Base-by-base conservation (phyloP, 768 basidiomycete genomes). In the Mycena belliarum region DNA sequence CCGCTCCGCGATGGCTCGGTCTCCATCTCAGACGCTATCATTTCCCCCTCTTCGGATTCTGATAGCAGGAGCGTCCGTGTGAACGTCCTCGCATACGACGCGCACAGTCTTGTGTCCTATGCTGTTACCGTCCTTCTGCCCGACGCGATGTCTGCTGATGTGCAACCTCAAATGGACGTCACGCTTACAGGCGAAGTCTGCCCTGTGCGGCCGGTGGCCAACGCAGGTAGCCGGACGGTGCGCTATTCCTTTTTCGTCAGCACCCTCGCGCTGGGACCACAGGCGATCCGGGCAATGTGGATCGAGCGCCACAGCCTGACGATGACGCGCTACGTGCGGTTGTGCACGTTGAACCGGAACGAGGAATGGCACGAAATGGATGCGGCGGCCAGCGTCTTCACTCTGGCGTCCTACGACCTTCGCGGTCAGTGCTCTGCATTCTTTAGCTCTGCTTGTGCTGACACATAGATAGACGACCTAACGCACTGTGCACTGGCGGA, bases 221-320 rank as follows among this genome's bases (percentile, higher is more conserved):
- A 61, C 23, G 32, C 5, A 16, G 40, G 52, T 33, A 24, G 14
- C 25, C 41, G 40, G 8, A 14, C 15, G 23, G 26, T 15, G 35
- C 52, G 57, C 37, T 67, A 75, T 2, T 76, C 76, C 6, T 81
- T 80, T 4, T 85, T 84, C 57, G 73, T 85, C 29, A 82, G 79
- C 42, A 64, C 84, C 2, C 77, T 77, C 60, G 68, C 71, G 2
- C 63, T 85, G 4, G 83, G 84, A 7, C 68, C 74, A 0, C 75
- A 80, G 57, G 82, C 79, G 0, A 77, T 72, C 49, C 75, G 84
- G 3, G 84, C 81, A 5, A 69, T 83, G 6, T 86, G 85, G 84
- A 69, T 85, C 6, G 82, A 84, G 67, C 74, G 83, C 26, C 42
- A 53, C 7, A 56, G 52, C 20, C 32, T 44, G 28, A 55, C 40